Evolutionary conservation across 371 early-diverging fungal species (phyloP).

Genomic region (Choanephora cucurbitarum): DNA sequence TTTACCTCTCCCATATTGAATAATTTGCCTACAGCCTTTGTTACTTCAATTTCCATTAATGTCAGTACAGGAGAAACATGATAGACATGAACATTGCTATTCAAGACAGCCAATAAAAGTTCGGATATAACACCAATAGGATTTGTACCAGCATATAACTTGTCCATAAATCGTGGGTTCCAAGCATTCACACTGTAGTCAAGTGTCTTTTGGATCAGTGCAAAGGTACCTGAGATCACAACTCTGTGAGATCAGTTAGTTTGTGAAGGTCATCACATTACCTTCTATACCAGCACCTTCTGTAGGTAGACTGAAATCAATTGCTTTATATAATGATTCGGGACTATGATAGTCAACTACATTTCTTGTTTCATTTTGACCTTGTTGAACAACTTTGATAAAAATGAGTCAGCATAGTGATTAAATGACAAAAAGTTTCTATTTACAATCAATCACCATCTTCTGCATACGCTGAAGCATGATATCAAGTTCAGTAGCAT

Average conservation of each 20-base stretch:
- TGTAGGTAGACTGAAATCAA: constrained; percentile 57
- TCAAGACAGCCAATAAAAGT: constrained; percentile 72
- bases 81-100: constrained; percentile 84
- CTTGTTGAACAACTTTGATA: constrained; percentile 48
- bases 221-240: constrained; percentile 49
- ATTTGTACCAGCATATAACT: constrained; percentile 80
- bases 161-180: constrained; percentile 84
- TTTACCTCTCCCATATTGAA: constrained; percentile 59
- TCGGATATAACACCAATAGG: constrained; percentile 83
- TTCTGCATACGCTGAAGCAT: constrained; percentile 40
- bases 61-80: constrained; percentile 77
- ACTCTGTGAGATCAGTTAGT: background rate
- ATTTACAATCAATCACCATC: constrained; percentile 38
- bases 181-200: constrained; percentile 67
- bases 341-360: constrained; percentile 57
- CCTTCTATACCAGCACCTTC: constrained; percentile 57
- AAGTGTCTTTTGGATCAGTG: constrained; percentile 54
- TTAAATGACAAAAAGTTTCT: background rate
- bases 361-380: constrained; percentile 35
- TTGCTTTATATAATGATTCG: constrained; percentile 48
- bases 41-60: constrained; percentile 72
- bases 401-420: background rate
- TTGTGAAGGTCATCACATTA: constrained; percentile 9
- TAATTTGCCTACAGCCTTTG: constrained; percentile 56
- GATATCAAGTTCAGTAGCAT: constrained; percentile 36